A percentile compares a stretch with the other conserved stretches of the same genome.
phyloP scores from a whole-genome alignment of 805 yeast species.

The Myxozyma sirexii region DNA sequence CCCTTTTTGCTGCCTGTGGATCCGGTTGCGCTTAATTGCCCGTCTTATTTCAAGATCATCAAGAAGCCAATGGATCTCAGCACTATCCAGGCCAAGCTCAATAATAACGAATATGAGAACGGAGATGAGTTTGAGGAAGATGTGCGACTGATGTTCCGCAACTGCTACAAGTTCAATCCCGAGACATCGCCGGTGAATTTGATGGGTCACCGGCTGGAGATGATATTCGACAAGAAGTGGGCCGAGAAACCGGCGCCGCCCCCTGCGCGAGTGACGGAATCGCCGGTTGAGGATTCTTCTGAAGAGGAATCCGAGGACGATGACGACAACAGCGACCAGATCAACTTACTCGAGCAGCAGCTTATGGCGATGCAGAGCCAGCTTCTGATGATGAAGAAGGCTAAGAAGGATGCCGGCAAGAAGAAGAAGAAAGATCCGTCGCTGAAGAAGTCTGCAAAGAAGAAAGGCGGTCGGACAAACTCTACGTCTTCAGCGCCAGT shows the following conservation, averaged over 20 bases:
- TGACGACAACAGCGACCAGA: conserved; percentile 78
- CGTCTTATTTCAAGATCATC: conserved; percentile 82
- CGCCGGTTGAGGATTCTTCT: conserved; percentile 43
- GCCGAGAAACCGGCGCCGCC: conserved; percentile 63
- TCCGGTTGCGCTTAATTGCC: conserved; percentile 90
- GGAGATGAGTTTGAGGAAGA: conserved; percentile 88
- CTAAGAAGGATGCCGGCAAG: conserved; percentile 62
- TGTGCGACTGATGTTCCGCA: conserved; percentile 77
- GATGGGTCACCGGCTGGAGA: conserved; percentile 93
- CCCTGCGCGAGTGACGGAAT: conserved; percentile 56
- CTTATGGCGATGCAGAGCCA: conserved; percentile 82
- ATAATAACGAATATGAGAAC: conserved; percentile 83
- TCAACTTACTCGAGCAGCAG: conserved; percentile 84
- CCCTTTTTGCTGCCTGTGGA: conserved; percentile 95
- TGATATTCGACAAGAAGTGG: conserved; percentile 86
- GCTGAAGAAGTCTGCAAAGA: conserved; percentile 41
- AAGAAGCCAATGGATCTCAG: conserved; percentile 95
- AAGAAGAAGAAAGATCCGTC: conserved; percentile 53
- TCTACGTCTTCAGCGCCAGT: conserved; percentile 40
- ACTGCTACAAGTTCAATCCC: conserved; percentile 92
- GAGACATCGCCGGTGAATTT: conserved; percentile 94
- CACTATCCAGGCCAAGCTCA: conserved; percentile 76
- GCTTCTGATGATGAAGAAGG: conserved; percentile 77
- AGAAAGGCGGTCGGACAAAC: conserved; percentile 11
- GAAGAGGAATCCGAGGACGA: conserved; percentile 60